phyloP scores from a whole-genome alignment of 73 alveolate species.

The Paramecium caudatum region DNA sequence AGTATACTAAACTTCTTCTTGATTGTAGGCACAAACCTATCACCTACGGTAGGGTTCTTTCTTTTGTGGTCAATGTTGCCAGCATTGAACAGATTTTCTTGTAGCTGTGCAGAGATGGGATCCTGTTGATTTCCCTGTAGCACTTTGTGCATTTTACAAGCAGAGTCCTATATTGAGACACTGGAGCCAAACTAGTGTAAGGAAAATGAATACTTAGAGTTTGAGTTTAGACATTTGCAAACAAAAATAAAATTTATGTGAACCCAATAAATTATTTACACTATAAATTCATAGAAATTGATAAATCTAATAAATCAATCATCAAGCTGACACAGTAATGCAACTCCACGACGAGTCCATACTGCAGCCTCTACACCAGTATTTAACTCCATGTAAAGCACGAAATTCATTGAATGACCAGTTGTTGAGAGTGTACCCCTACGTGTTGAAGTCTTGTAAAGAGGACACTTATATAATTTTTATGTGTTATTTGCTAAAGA shows the following conservation, averaged over 20 bases:
- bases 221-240: constrained; percentile 35
- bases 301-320: constrained; percentile 73
- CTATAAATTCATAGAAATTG: background rate
- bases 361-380: constrained; percentile 82
- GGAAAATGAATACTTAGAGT: background rate
- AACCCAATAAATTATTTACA: background rate
- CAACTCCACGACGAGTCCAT: constrained; percentile 93
- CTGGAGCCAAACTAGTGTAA: background rate
- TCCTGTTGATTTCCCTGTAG: constrained; percentile 24
- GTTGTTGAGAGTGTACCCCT: constrained; percentile 99
- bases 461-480: constrained; percentile 87
- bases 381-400: constrained; percentile 83
- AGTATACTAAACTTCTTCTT: constrained; percentile 33
- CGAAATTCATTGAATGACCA: constrained; percentile 98
- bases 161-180: background rate
- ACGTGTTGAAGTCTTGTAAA: constrained; percentile 98
- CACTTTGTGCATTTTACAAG: background rate
- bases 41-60: background rate
- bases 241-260: constrained; percentile 29
- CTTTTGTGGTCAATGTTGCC: background rate
- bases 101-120: background rate
- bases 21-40: constrained; percentile 13
- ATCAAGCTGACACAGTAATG: constrained; percentile 83
- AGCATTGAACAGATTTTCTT: background rate
- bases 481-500: background rate